A percentile compares a stretch with the other conserved stretches of the same genome.
Evolutionary conservation across 805 yeast genomes (phyloP).

Genomic region (Wickerhamomyces strasburgensis): DNA sequence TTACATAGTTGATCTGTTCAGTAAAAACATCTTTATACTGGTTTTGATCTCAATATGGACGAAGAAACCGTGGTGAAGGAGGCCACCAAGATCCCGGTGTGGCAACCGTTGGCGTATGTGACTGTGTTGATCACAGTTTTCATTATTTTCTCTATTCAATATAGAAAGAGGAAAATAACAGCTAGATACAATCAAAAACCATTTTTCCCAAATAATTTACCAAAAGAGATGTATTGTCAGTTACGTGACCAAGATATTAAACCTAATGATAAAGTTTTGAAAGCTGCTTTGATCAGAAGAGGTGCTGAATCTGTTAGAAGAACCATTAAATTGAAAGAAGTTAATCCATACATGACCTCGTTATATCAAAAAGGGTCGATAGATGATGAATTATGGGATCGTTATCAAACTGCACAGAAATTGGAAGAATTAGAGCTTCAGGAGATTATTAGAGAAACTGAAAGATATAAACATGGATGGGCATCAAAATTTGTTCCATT

Average conservation of each 20-base stretch:
- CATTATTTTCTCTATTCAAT: slow-evolving; percentile 60
- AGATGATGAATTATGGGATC: slow-evolving; percentile 84
- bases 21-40: not conserved
- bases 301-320: slow-evolving; percentile 89
- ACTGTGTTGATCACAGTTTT: slow-evolving; percentile 63
- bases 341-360: slow-evolving; percentile 59
- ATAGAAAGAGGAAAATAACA: slow-evolving; percentile 50
- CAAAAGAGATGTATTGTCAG: slow-evolving; percentile 57
- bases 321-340: slow-evolving; percentile 75
- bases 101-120: slow-evolving; percentile 75
- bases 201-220: slow-evolving; percentile 64
- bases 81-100: slow-evolving; percentile 38
- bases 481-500: slow-evolving; percentile 67
- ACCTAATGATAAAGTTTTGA: slow-evolving; percentile 74
- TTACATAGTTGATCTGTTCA: slow-evolving; percentile 1
- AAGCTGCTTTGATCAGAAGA: slow-evolving; percentile 60
- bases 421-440: slow-evolving; percentile 77
- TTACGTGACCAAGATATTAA: slow-evolving; percentile 48
- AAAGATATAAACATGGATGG: slow-evolving; percentile 73
- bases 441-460: slow-evolving; percentile 73
- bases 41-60: slow-evolving; percentile 6
- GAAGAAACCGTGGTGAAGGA: slow-evolving; percentile 9
- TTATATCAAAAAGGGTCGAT: slow-evolving; percentile 85
- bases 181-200: slow-evolving; percentile 60
- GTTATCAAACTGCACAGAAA: slow-evolving; percentile 72